Evolutionary conservation across 2,329 filamentous ascomycete genomes (phyloP).

Genomic region (Domatiomyces catenatus): DNA sequence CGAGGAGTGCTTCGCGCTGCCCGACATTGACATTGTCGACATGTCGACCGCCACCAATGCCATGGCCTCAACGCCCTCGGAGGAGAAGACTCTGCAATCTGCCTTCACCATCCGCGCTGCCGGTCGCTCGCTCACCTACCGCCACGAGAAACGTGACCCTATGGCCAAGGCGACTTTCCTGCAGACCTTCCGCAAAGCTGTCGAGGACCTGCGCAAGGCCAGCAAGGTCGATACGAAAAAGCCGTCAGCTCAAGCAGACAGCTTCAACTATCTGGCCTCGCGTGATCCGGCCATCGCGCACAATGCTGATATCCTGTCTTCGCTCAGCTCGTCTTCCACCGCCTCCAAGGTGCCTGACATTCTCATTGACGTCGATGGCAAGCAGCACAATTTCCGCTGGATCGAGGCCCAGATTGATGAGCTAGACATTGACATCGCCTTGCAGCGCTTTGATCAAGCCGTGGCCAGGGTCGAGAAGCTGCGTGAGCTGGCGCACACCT

Average conservation of each 20-base stretch:
- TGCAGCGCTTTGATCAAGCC: constrained; percentile 74
- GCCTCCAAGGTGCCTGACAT: constrained; percentile 53
- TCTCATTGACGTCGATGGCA: constrained; percentile 88
- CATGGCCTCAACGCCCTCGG: constrained; percentile 25
- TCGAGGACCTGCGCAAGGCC: constrained; percentile 78
- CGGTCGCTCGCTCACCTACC: constrained; percentile 84
- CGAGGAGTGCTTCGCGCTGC: constrained; percentile 82
- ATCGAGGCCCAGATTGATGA: constrained; percentile 92
- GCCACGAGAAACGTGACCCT: constrained; percentile 66
- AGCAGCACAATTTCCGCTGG: constrained; percentile 90
- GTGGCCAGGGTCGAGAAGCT: constrained; percentile 75
- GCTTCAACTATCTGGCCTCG: constrained; percentile 67
- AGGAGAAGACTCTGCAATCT: constrained; percentile 53
- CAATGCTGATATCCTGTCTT: constrained; percentile 66
- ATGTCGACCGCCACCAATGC: constrained; percentile 43
- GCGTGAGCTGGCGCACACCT: constrained; percentile 56
- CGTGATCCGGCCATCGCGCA: constrained; percentile 62
- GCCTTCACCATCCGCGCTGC: constrained; percentile 84
- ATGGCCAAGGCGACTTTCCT: constrained; percentile 67
- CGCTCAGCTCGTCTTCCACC: constrained; percentile 47
- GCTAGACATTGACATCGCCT: constrained; percentile 85
- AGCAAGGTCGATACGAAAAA: constrained; percentile 76
- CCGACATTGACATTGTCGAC: constrained; percentile 86
- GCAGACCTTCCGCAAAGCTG: constrained; percentile 78
- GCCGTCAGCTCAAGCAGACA: constrained; percentile 64